Conservation (phyloP, 192 early-diverging fungal genomes). For the Entrophospora sp. region DNA sequence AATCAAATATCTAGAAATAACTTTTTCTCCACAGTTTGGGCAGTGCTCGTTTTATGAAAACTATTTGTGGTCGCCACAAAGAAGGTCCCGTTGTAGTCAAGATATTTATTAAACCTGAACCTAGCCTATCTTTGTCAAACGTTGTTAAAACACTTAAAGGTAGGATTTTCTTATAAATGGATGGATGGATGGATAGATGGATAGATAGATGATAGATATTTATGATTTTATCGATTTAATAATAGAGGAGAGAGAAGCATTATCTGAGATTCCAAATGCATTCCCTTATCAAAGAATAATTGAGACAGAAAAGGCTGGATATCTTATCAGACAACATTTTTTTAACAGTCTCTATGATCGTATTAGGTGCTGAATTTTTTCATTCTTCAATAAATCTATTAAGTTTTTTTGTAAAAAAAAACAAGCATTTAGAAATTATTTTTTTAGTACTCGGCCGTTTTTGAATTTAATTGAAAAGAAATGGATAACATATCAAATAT, state of each 20-base stretch:
- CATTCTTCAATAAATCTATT: background rate
- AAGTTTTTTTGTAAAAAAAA: background rate
- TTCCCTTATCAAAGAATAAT: slow-evolving; percentile 70
- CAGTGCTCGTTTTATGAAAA: slow-evolving; percentile 91
- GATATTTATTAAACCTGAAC: slow-evolving; percentile 83
- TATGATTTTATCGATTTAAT: background rate
- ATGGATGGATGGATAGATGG: too few relatives aligned
- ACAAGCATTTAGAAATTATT: background rate
- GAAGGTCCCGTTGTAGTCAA: slow-evolving; percentile 85
- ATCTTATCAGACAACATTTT: slow-evolving; percentile 80
- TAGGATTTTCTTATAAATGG: slow-evolving; percentile 16
- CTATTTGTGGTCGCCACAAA: slow-evolving; percentile 70
- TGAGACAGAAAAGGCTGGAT: slow-evolving; percentile 86
- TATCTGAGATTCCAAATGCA: slow-evolving; percentile 66
- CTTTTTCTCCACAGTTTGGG: slow-evolving; percentile 55
- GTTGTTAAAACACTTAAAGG: slow-evolving; percentile 50
- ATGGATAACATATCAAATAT: slow-evolving; percentile 90
- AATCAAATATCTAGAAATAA: background rate
- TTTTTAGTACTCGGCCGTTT: slow-evolving; percentile 82
- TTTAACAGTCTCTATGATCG: slow-evolving; percentile 94
- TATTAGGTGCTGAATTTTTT: slow-evolving; percentile 49
- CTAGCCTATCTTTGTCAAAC: slow-evolving; percentile 45
- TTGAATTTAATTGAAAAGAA: slow-evolving; percentile 79
- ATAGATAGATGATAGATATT: too few relatives aligned
- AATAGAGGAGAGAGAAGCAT: slow-evolving; percentile 53